Evolutionary conservation across 306 rosid species (phyloP), one percentile per base, ranked within the genome.

Genomic region (Ormosia emarginata): DNA sequence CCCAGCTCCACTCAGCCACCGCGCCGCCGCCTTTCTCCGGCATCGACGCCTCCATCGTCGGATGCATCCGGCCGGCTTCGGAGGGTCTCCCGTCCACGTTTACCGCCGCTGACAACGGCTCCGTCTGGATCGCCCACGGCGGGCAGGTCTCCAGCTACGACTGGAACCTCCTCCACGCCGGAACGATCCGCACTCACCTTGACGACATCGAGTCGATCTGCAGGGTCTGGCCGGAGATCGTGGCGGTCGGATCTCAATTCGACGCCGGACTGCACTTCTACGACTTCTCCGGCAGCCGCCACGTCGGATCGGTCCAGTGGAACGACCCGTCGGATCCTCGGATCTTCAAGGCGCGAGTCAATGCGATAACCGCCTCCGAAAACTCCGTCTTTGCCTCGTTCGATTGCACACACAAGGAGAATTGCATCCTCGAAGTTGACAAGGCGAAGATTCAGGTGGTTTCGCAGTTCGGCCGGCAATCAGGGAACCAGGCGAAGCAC

Each of bases 51-150:
- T 75, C 97, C 2, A 3, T 90, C 62, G 82, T 88, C 8, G 15
- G 75, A 12, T 83, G 87, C 2, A 52, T 95, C 8, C 91, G 87
- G 2, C 99, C 97, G 0, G 90, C 98, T 7, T 90, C 94, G 0
- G 97, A 95, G 15, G 98, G 98, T 4, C 67, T 87, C 29, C 84
- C 93, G 1, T 88, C 99, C n/a, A 83, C 95, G 8, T 89, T 91
- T 71, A 69, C 91, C 0, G 89, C 91, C 2, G 79, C 75, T 0
- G 89, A 49, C 1, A 91, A 90, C 66, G 97, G 98, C 57, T 90
- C 97, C 18, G 84, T 95, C 5, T 95, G 97, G 99, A 86, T 95
- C 2, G 97, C 98, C 6, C 98, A 95, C 34, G 93, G 97, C 2
- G 99, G 98, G 7, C 98, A 93, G 77, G 71, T 95, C 6, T 90